Conservation (phyloP, 768 basidiomycete genomes). For the Tricholoma bakamatsutake region DNA sequence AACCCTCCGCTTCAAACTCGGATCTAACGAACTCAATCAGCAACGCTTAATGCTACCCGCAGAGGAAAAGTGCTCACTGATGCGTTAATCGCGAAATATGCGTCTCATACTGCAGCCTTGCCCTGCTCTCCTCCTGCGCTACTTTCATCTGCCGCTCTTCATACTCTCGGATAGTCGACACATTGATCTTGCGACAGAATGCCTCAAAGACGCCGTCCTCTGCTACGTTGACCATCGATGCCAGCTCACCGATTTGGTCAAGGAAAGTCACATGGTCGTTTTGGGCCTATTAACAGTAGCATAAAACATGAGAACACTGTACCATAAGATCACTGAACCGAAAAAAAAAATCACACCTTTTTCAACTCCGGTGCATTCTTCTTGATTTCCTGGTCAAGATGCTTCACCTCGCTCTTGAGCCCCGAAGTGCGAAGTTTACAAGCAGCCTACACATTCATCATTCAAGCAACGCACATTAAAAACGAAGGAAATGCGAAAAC, state of each 20-base stretch:
- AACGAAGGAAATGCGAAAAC: not conserved
- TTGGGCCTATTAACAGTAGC: constrained; percentile 38
- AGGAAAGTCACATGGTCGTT: constrained; percentile 45
- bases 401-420: constrained; percentile 79
- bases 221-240: constrained; percentile 58
- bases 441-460: constrained; percentile 46
- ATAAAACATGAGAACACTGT: not conserved
- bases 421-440: constrained; percentile 72
- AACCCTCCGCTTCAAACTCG: constrained; percentile 76
- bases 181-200: constrained; percentile 79
- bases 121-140: constrained; percentile 84
- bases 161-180: constrained; percentile 84
- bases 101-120: constrained; percentile 73
- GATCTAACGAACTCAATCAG: constrained; percentile 38
- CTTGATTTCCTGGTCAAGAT: constrained; percentile 66
- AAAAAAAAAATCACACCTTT: constrained; percentile 41
- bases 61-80: constrained; percentile 48
- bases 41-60: not conserved
- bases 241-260: constrained; percentile 48
- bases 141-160: constrained; percentile 88
- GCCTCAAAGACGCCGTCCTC: constrained; percentile 73
- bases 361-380: constrained; percentile 62
- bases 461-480: not conserved
- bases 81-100: constrained; percentile 83
- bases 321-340: not conserved